Evolutionary conservation across 805 yeast species (phyloP), one percentile per base, ranked within the genome.

Genomic region (Pichia sporocuriosa): DNA sequence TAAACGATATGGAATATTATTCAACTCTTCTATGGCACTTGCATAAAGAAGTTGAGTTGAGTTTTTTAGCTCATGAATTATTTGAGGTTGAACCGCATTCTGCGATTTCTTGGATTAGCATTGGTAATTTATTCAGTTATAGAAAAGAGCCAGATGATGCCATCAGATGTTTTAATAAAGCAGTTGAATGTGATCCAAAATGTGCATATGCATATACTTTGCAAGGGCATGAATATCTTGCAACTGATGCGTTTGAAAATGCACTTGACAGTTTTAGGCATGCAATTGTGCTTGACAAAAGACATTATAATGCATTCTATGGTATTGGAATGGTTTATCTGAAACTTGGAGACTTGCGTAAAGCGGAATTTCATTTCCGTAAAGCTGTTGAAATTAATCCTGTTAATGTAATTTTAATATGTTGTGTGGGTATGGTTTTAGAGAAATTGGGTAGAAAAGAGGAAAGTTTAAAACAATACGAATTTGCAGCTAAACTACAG

Each of bases 251-350:
- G 28, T 85, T 82, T 63, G 96, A 88, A 57, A 75, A 79, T 56
- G 97, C 98, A 0, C 72, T 84, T 47, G 85, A 82, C 43, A 77
- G 86, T 46, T 93, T 88, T 70, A 64, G 96, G 28, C 69, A 71
- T 47, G 94, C 96, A 4, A 68, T 93, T 35, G 66, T 81, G 20
- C 70, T 80, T 32, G 95, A 90, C 54, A 72, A 81, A 35, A 70
- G 88, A 43, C 96, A 87, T 58, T 93, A 89, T 62, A 93, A 90
- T 61, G 97, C 97, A 0, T 78, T 89, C 55, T 93, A 93, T 56
- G 98, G 98, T 22, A 75, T 93, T 43, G 98, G 97, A 7, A 87
- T 88, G 90, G 94, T 88, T 23, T 83, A 81, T 58, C 73, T 87
- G 59, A 85, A 87, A 54, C 65, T 88, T 39, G 97, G 97, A 5